Evolutionary conservation across 2,329 filamentous ascomycete genomes (phyloP), one percentile per base, ranked within the genome.

Genomic region (Talaromyces islandicus): DNA sequence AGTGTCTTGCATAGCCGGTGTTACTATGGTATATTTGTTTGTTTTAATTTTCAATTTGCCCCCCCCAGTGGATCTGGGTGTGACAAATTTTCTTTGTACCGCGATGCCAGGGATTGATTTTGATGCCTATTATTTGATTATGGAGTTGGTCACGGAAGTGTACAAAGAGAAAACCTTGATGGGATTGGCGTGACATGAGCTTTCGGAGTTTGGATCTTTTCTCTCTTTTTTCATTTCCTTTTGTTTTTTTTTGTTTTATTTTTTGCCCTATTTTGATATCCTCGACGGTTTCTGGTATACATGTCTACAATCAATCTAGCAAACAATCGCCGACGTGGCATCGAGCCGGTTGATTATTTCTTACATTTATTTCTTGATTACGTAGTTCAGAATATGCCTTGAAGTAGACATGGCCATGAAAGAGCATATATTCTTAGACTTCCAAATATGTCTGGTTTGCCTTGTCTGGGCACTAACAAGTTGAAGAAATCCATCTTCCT

Each of bases 101-200:
- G 17, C 35, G 35, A 38, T 38, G 35, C 35, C 46, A 30, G 24
- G 56, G 43, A 29, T 53, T 32, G 48, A 7, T 24, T 35, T 30
- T 27, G 21, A 56, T 52, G 50, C 14, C 5, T 35, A 35, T 57
- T 55, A 54, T 41, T 52, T 30, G 29, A 54, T 59, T 54, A 27
- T 41, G 61, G 59, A 59, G 61, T 63, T 61, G 30, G n/a, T 54
- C 43, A 29, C 41, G 24, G 25, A 38, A 54, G 51, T 63, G 62
- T 63, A 63, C 55, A 61, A 63, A 62, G 61, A 62, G 43, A 59
- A 35, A 56, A 62, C 55, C 57, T 41, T 56, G 46, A 62, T 62
- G 54, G 62, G 53, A 32, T 32, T 43, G 53, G 56, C 60, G 60
- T 56, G 46, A 46, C 29, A 25, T 52, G 29, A 30, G 50, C 57